Evolutionary conservation across 78 protist genomes (phyloP).

Genomic region (Guillardia theta): DNA sequence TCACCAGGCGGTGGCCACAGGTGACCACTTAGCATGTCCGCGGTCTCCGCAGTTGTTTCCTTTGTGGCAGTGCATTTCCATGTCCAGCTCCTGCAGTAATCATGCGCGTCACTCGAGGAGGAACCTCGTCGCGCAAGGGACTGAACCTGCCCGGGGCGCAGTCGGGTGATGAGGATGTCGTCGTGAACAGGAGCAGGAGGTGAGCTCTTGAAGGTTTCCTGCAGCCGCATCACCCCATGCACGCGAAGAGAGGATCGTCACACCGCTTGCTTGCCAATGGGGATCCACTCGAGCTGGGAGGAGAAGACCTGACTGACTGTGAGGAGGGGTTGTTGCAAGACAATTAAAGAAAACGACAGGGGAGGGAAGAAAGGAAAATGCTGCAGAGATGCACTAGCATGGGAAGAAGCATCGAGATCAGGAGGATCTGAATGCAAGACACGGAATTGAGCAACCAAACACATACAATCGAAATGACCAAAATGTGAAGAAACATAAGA

Average conservation of each 20-base stretch:
- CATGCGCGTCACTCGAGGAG: neutral
- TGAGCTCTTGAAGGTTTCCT: neutral
- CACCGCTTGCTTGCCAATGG: neutral
- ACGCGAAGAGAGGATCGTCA: neutral
- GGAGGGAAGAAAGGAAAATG: neutral
- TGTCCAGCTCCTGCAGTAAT: neutral
- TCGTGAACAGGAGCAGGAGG: neutral
- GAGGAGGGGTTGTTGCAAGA: neutral
- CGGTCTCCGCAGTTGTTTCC: neutral
- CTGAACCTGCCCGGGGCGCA: neutral
- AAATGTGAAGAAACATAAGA: no score
- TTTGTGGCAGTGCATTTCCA: neutral
- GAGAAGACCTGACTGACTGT: neutral
- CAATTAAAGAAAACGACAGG: neutral
- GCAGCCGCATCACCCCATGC: neutral
- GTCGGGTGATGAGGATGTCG: neutral
- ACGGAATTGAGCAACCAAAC: neutral
- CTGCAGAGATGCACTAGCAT: neutral
- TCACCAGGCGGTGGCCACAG: conserved; percentile 18
- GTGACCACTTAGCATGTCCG: conserved; percentile 7
- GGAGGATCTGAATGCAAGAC: neutral
- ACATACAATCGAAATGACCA: no score
- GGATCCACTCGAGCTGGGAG: neutral
- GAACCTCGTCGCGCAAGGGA: neutral
- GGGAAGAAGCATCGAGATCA: neutral